Conservation (phyloP, 1,139 yeast species). For the Yamadazyma epiphylla region DNA sequence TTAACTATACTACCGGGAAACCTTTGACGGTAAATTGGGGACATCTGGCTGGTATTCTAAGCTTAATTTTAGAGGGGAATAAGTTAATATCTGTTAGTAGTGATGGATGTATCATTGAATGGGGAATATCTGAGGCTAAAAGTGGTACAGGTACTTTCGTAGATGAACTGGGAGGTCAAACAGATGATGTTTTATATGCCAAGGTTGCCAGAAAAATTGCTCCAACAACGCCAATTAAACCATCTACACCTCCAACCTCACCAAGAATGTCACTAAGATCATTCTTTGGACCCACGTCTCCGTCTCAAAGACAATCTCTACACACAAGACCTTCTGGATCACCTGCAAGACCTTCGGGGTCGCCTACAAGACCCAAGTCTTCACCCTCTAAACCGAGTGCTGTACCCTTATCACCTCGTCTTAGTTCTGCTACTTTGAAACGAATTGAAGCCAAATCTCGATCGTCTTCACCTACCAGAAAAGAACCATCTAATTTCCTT, state of each 20-base stretch:
- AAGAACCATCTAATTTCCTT: slow-evolving; percentile 1
- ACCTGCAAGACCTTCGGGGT: slow-evolving; percentile 2
- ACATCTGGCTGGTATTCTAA: slow-evolving; percentile 55
- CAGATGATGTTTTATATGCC: slow-evolving; percentile 16
- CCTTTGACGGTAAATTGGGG: slow-evolving; percentile 57
- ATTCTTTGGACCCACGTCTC: too few species aligned
- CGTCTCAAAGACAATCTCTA: too few species aligned
- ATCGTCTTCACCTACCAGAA: slow-evolving; percentile 7
- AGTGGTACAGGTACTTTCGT: slow-evolving; percentile 1
- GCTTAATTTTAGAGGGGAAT: slow-evolving; percentile 23
- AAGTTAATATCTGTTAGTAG: slow-evolving; percentile 39
- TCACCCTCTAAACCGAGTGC: slow-evolving; percentile 13
- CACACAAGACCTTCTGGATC: background rate
- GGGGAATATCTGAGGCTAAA: slow-evolving; percentile 21
- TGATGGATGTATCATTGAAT: slow-evolving; percentile 52
- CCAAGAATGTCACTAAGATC: too few species aligned
- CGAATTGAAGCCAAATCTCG: slow-evolving; percentile 24
- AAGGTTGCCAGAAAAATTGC: slow-evolving; percentile 34
- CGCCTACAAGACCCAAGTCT: slow-evolving; percentile 1
- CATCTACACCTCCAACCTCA: slow-evolving; percentile 3
- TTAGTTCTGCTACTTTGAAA: slow-evolving; percentile 28
- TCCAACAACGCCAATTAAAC: slow-evolving; percentile 17
- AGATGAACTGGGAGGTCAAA: background rate
- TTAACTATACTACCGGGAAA: slow-evolving; percentile 42
- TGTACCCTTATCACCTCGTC: slow-evolving; percentile 4